Evolutionary conservation across 1,284 basidiomycete genomes (phyloP).

Genomic region (Vanrija sp.): DNA sequence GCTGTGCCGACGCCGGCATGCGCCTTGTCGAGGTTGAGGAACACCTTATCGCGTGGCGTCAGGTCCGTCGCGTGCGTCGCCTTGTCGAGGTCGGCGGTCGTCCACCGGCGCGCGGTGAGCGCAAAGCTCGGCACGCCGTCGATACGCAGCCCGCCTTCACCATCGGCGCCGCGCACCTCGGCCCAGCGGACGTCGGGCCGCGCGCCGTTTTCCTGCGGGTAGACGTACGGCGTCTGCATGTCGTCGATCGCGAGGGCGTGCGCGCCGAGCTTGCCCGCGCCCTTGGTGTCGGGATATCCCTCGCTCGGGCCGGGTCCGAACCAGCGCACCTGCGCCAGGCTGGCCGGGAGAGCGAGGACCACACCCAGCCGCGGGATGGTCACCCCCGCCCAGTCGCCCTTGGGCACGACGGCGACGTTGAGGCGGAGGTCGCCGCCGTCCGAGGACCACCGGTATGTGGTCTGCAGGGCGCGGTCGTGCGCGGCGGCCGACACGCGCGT

Average conservation of each 20-base stretch:
- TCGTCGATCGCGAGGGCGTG: constrained; percentile 14
- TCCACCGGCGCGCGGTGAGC: constrained; percentile 19
- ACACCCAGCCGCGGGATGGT: constrained; percentile 20
- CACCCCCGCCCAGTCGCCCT: constrained; percentile 15
- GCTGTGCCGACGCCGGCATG: constrained; percentile 14
- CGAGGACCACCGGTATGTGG: constrained; percentile 16
- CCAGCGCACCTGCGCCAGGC: constrained; percentile 10
- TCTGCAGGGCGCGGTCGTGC: constrained; percentile 11
- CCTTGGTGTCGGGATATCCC: constrained; percentile 15
- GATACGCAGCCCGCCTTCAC: constrained; percentile 5
- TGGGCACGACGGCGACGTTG: constrained; percentile 7
- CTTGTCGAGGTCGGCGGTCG: constrained; percentile 6
- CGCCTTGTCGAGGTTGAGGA: constrained; percentile 18
- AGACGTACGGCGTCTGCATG: constrained; percentile 25
- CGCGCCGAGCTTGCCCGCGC: constrained; percentile 6
- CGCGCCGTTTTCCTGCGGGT: constrained; percentile 24
- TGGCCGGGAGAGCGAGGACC: constrained; percentile 7
- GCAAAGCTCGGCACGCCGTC: constrained; percentile 8
- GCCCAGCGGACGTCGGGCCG: constrained; percentile 17
- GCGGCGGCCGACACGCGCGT: constrained; percentile 15
- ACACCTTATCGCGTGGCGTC: constrained; percentile 10
- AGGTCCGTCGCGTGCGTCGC: constrained; percentile 15
- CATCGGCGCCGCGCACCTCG: not conserved
- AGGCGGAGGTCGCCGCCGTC: constrained; percentile 1
- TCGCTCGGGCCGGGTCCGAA: constrained; percentile 20